Evolutionary conservation across 257 asterid species (phyloP).

Genomic region (Fraxinus pennsylvanica): DNA sequence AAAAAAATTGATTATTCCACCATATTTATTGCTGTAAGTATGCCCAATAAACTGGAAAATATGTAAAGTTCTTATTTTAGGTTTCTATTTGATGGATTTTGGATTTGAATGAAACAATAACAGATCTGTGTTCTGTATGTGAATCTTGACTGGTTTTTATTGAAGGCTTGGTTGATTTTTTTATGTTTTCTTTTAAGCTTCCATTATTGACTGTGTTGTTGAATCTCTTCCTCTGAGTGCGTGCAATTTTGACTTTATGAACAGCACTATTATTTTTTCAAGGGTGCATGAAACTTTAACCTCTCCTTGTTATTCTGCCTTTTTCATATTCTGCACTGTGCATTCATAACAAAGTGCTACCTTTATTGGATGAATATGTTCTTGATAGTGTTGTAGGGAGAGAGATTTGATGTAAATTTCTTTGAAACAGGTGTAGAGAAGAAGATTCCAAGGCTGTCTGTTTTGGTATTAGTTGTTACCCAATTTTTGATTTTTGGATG

Average conservation of each 20-base stretch:
- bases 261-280: constrained; percentile 14
- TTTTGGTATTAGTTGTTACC: background rate
- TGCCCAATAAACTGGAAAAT: background rate
- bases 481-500: background rate
- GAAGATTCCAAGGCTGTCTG: background rate
- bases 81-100: constrained; percentile 7
- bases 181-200: constrained; percentile 9
- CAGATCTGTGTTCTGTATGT: constrained; percentile 33
- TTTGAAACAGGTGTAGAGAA: constrained; percentile 16
- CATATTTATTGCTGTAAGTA: background rate
- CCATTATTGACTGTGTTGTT: constrained; percentile 27
- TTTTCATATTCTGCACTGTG: constrained; percentile 7
- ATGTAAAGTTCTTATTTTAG: background rate
- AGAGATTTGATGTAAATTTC: constrained; percentile 11
- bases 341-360: background rate
- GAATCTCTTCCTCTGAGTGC: constrained; percentile 9
- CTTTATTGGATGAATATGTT: background rate
- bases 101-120: background rate
- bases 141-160: constrained; percentile 25
- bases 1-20: background rate
- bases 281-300: constrained; percentile 22
- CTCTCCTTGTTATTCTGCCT: background rate
- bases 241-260: constrained; percentile 31
- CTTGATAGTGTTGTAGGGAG: background rate
- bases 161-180: constrained; percentile 16